These are phyloP conservation scores for Kazachstania bromeliacearum DNA, from an alignment of 805 yeast species.

Conservation along the genomic window DNA sequence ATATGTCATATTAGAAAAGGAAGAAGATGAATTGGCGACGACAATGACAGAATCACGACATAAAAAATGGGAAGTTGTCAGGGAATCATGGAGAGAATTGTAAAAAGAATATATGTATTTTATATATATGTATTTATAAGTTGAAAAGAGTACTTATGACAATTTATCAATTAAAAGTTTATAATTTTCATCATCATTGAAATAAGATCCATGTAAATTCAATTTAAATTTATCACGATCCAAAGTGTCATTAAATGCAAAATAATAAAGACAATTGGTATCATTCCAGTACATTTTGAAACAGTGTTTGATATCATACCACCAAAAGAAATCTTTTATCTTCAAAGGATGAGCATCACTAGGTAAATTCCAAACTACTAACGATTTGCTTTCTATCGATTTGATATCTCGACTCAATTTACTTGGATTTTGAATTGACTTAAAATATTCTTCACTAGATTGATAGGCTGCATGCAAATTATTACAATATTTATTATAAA, in stretches of 20 bases:
- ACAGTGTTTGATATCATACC: slow-evolving; percentile 24
- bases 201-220: slow-evolving; percentile 39
- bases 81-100: slow-evolving; percentile 59
- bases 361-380: slow-evolving; percentile 26
- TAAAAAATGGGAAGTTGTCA: slow-evolving; percentile 45
- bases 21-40: slow-evolving; percentile 10
- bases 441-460: too few species aligned
- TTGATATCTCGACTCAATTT: too few species aligned
- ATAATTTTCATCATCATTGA: slow-evolving; percentile 9
- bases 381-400: slow-evolving; percentile 17
- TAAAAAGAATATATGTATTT: too few species aligned
- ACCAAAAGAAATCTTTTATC: slow-evolving; percentile 21
- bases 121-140: too few species aligned
- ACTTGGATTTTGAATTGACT: too few species aligned
- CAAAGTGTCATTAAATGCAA: slow-evolving; percentile 33
- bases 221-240: slow-evolving; percentile 46
- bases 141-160: slow-evolving; percentile 1
- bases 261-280: slow-evolving; percentile 15
- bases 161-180: slow-evolving; percentile 19
- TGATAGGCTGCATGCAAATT: too few species aligned
- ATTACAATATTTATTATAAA: too few species aligned
- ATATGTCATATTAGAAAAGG: slow-evolving; percentile 56
- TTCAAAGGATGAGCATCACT: slow-evolving; percentile 10
- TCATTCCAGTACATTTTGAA: slow-evolving; percentile 21
- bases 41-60: slow-evolving; percentile 12